Conservation (phyloP, 208 protist species). For the Trypanosomatidae sp. region DNA sequence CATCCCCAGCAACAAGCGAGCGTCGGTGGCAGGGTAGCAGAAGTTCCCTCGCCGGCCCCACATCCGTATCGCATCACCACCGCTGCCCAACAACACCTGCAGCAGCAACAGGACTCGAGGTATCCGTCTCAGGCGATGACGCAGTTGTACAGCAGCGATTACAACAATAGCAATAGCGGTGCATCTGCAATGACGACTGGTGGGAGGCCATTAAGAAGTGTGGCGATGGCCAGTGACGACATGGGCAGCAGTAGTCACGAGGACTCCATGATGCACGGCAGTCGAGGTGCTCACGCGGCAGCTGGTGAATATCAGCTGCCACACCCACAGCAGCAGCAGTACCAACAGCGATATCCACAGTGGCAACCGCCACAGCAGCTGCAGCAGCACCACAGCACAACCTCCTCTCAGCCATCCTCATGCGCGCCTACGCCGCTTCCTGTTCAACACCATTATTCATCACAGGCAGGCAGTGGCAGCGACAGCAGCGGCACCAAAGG, state of each 20-base stretch:
- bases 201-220: background rate
- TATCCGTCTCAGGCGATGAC: background rate
- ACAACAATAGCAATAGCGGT: background rate
- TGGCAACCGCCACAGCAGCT: constrained; percentile 1
- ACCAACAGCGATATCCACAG: background rate
- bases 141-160: background rate
- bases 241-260: background rate
- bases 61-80: background rate
- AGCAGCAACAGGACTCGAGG: background rate
- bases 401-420: constrained; percentile 4
- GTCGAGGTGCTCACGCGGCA: constrained; percentile 3
- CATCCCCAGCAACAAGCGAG: background rate
- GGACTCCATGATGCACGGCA: constrained; percentile 2
- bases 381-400: constrained; percentile 3
- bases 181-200: background rate
- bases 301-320: background rate
- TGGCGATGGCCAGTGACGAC: background rate
- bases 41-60: background rate
- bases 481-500: background rate
- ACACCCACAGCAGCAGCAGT: constrained; percentile 1
- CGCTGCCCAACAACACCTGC: background rate
- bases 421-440: background rate
- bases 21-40: background rate
- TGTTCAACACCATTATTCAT: background rate
- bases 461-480: background rate